phyloP scores from a whole-genome alignment of 345 rosid species.

The Nasturtium officinale region DNA sequence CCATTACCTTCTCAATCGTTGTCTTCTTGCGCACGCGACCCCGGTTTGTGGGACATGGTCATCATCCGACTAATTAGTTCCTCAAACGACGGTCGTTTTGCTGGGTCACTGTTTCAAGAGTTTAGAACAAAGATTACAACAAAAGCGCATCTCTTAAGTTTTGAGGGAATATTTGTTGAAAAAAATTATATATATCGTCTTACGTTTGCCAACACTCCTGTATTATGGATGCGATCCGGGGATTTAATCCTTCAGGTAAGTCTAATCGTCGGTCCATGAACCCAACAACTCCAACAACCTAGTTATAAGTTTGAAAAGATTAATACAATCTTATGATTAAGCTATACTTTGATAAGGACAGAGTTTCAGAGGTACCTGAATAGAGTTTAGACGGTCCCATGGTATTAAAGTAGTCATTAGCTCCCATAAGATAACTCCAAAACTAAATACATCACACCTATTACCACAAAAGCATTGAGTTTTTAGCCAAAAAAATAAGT shows the following conservation, averaged over 20 bases:
- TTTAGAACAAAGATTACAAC: neutral
- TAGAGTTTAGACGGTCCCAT: conserved; percentile 71
- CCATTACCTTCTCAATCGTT: conserved; percentile 28
- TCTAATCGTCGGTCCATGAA: conserved; percentile 92
- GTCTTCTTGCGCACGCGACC: conserved; percentile 29
- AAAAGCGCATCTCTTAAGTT: neutral
- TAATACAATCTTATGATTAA: neutral
- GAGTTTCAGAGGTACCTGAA: conserved; percentile 54
- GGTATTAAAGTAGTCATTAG: conserved; percentile 77
- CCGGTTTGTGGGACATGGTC: conserved; percentile 47
- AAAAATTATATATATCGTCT: neutral
- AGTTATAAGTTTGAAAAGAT: neutral
- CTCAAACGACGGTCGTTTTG: conserved; percentile 72
- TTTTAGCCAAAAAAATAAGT: neutral
- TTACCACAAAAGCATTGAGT: neutral
- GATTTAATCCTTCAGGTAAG: conserved; percentile 71
- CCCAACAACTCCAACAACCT: conserved; percentile 90
- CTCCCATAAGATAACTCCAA: conserved; percentile 86
- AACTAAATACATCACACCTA: conserved; percentile 93
- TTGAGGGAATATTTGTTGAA: neutral
- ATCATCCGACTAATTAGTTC: conserved; percentile 65
- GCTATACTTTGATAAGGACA: neutral
- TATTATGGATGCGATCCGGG: conserved; percentile 64
- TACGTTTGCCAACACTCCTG: conserved; percentile 82
- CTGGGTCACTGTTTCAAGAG: conserved; percentile 58